Percentiles rank a stretch among this genome's conserved stretches.
Evolutionary conservation across 352 stramenopile species (phyloP).

Genomic region (Globisporangium mamillatum): DNA sequence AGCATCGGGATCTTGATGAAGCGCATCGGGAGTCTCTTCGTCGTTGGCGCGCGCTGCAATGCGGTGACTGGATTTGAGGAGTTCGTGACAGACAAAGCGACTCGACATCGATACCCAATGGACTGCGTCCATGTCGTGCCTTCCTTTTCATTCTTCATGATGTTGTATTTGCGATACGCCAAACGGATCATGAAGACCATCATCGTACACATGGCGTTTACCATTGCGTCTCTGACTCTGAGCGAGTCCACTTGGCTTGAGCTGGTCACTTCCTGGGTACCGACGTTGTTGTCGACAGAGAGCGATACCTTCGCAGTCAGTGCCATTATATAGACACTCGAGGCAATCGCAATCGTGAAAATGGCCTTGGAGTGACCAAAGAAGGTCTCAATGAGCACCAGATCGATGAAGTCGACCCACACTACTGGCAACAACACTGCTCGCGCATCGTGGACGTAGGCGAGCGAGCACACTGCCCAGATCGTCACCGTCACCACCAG

Average conservation of each 20-base stretch:
- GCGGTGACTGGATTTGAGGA: no score
- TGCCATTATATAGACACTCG: background rate
- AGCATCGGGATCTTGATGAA: conserved; percentile 4
- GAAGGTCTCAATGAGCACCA: conserved; percentile 6
- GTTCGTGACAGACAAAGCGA: background rate
- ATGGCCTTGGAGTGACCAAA: background rate
- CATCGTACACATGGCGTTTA: conserved; percentile 9
- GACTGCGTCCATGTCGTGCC: conserved; percentile 2
- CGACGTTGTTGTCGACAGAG: background rate
- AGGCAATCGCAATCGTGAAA: background rate
- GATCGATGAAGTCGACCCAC: conserved; percentile 12
- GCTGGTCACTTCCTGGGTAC: background rate
- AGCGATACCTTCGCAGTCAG: background rate
- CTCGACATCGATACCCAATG: conserved; percentile 6
- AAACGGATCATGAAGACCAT: conserved; percentile 1
- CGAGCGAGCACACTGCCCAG: background rate
- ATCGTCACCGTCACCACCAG: background rate
- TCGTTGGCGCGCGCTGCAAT: background rate
- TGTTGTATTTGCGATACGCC: conserved; percentile 8
- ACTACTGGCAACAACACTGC: conserved; percentile 2
- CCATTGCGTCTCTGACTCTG: background rate
- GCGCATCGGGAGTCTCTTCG: background rate
- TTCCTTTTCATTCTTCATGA: background rate
- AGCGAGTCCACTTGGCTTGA: background rate
- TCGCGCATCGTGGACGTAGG: background rate